A percentile compares a stretch with the other conserved stretches of the same genome.
These are phyloP conservation scores for Chaetoscypha palmicola DNA, from an alignment of 2,329 filamentous ascomycete genomes.

Conservation along the genomic window DNA sequence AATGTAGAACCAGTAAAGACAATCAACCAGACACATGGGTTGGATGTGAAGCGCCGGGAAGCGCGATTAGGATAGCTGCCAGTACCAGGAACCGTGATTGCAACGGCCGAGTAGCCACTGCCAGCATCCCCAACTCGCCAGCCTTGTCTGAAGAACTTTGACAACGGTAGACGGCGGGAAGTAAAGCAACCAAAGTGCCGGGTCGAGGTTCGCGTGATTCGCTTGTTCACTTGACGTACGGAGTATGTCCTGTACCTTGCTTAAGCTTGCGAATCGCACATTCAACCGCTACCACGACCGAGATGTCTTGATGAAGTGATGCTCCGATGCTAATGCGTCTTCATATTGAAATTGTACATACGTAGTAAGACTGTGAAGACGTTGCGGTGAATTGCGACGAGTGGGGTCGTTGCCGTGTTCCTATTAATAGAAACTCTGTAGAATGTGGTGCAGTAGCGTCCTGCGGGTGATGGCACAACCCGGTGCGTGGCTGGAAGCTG, in stretches of 20 bases:
- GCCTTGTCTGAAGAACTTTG: background rate
- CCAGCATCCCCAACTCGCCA: background rate
- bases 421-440: slow-evolving; percentile 8
- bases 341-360: background rate
- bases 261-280: background rate
- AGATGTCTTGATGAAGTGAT: background rate
- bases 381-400: background rate
- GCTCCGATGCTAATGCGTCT: background rate
- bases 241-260: background rate
- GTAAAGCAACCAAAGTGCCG: background rate
- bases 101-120: background rate
- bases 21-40: background rate
- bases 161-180: background rate
- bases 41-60: background rate
- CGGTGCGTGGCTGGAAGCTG: too few relatives aligned
- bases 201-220: background rate
- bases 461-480: slow-evolving; percentile 4
- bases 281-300: background rate
- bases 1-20: background rate
- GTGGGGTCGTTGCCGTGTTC: background rate
- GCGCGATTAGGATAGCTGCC: background rate
- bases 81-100: background rate
- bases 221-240: background rate
- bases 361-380: background rate
- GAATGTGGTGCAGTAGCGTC: slow-evolving; percentile 4